Evolutionary conservation across 2,329 filamentous ascomycete species (phyloP), one percentile per base, ranked within the genome.

Genomic region (Cladosporium sp.): DNA sequence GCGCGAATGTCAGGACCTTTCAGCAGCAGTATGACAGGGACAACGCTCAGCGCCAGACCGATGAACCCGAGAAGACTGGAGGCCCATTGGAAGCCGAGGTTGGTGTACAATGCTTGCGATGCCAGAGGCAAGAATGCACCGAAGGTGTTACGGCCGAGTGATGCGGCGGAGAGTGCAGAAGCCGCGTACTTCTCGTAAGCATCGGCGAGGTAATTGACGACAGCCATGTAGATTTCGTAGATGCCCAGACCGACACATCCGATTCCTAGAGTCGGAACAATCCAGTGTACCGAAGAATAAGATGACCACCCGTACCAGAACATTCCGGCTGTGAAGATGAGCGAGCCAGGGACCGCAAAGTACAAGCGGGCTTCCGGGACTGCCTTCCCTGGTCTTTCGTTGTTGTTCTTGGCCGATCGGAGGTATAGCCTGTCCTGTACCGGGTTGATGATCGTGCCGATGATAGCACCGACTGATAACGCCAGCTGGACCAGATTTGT

Each of bases 221-320:
- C 67, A 1, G 77, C 79, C 40, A 79, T 77, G 66, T 81, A 72
- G 73, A 82, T 82, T 49, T 82, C 79, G 69, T 82, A 73, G 16
- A 82, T 67, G 55, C 82, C 76, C 31, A 65, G 40, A 28, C 53
- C 56, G 7, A 62, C 64, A 23, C 64, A 65, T 7, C 31, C 64
- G 26, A 63, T 79, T 76, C 78, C 74, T 2, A 81, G 65, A 28
- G 80, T 78, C 65, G 81, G 80, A 12, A 79, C 77, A 77, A 78
- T 80, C 6, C 71, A 66, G 44, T 65, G 74, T 50, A 80, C 81
- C 65, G 77, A 77, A 7, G 73, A 74, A 58, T 81, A 77, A 0
- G 78, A 81, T 0, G 84, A 83, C 83, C 82, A 85, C 0, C 79
- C 81, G 66, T 85, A 85, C 82, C 81, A 83, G 68, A 85, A 84